Conservation (phyloP, 1,284 basidiomycete species). For the Earliella scabrosa region DNA sequence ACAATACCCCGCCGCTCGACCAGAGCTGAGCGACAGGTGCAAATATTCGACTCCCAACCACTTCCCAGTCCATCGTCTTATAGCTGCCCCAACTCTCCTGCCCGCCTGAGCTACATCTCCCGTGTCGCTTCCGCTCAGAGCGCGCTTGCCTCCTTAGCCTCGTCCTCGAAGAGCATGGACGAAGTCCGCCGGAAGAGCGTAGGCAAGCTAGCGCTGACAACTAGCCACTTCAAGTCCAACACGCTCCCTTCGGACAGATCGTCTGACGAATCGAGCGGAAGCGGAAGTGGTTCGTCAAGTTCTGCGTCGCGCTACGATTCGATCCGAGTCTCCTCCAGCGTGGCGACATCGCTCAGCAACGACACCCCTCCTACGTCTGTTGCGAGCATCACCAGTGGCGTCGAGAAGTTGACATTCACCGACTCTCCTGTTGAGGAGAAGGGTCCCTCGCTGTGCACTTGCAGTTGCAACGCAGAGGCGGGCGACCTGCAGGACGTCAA, state of each 20-base stretch:
- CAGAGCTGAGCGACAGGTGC: conserved; percentile 63
- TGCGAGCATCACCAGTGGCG: conserved; percentile 33
- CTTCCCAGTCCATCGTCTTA: conserved; percentile 47
- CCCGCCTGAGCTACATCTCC: conserved; percentile 40
- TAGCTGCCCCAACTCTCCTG: conserved; percentile 48
- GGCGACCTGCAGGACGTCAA: conserved; percentile 1
- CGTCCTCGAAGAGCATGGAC: conserved; percentile 21
- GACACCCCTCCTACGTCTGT: conserved; percentile 39
- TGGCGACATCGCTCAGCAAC: conserved; percentile 27
- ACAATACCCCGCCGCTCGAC: conserved; percentile 57
- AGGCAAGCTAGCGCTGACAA: conserved; percentile 20
- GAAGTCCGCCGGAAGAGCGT: conserved; percentile 12
- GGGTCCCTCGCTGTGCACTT: conserved; percentile 5
- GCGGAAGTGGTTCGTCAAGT: conserved; percentile 22
- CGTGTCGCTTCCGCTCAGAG: conserved; percentile 31
- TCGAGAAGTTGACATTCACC: conserved; percentile 29
- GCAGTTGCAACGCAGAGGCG: conserved; percentile 17
- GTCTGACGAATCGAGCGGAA: conserved; percentile 30
- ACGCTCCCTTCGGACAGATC: conserved; percentile 24
- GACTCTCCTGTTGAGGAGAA: conserved; percentile 14
- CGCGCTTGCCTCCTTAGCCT: conserved; percentile 21
- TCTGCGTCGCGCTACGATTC: conserved; percentile 16
- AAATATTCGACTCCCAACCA: conserved; percentile 80
- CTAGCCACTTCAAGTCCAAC: conserved; percentile 15
- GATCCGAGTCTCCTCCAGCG: conserved; percentile 29